Base-by-base conservation (phyloP, 1,284 basidiomycete genomes). In the Apiotrichum domesticum region DNA sequence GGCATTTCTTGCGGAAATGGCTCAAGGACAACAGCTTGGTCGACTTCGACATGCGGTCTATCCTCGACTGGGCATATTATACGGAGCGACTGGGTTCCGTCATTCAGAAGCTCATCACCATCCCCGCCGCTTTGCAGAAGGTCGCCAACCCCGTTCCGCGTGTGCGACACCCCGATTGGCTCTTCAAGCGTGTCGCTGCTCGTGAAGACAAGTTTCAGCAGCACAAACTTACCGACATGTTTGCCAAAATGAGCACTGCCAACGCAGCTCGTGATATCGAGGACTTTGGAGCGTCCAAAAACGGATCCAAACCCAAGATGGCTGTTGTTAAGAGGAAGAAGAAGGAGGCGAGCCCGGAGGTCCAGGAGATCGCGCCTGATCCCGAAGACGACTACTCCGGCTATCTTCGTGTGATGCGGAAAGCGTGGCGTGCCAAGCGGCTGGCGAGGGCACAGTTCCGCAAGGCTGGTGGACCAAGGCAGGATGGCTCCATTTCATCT, bases 31-130 rank as follows among this genome's bases (percentile, higher is more conserved):
- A 86, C 72, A 84, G 86, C 65, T 80, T 98, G 37, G 80, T 83
- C 46, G 87, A 86, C 67, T 98, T 99, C 69, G 94, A 98, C 57
- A 79, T 99, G 52, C 86, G 96, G 13, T 87, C 87, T 9, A 97
- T 99, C 66, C 82, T 99, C 62, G 96, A 99, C 75, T 99, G 96
- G 96, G 83, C 86, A 34, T 99, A 99, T 76, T 99, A 98, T 78
- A 96, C 97, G 68, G 96, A 98, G 70, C 88, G 96, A 32, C 80
- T 99, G 39, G 96, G 96, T 8, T 95, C 93, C 1, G 96, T 98
- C 64, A 94, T 99, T 59, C 96, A 98, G 78, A 99, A 99, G 72
- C 81, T 99, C 54, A 98, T 99, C 77, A 99, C 96, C 3, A 99
- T 99, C 66, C 96, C 96, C 7, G 96, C 96, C 4, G 96, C 96